Evolutionary conservation across 2,329 filamentous ascomycete species (phyloP), one percentile per base, ranked within the genome.

Genomic region (Neurospora sp.): DNA sequence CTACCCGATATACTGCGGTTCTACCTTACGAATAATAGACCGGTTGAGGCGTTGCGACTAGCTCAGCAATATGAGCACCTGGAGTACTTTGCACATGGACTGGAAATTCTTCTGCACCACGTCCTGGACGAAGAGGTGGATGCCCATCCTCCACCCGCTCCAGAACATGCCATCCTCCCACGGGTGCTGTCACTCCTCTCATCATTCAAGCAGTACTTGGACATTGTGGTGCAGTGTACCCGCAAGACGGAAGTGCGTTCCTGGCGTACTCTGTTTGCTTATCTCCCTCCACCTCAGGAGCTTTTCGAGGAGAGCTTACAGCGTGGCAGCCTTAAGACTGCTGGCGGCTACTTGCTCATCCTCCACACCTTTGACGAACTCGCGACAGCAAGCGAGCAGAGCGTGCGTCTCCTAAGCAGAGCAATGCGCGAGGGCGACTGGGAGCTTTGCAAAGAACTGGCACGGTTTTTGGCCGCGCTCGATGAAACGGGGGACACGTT

Each of bases 101-200:
- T 99, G 37, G 96, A 99, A 79, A 88, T 99, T 62, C 85, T 99
- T 23, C 84, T 99, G 12, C 96, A 99, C 78, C 91, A 96, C 73
- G 93, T 98, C 4, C 84, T 99, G 1, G 96, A 99, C 76, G 93
- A 97, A 73, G 96, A 97, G 79, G 95, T 97, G 1, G 96, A 98
- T 76, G 87, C 77, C 19, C 74, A 77, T 71, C 83, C 86, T 0
- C 83, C 85, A 4, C 88, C 88, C 1, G 81, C 83, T 15, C 88
- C 88, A 0, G 88, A 89, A 73, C 84, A 88, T 78, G 83, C 90
- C 75, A 81, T 91, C 74, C 77, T 94, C 76, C 86, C 88, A 76
- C 80, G 89, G 3, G 88, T 90, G 1, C 78, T 89, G 28, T 89
- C 87, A 0, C 83, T 90, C 8, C 78, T 89, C 70, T 91, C 91